Conservation (phyloP, 345 rosid species). For the Ricinus communis region DNA sequence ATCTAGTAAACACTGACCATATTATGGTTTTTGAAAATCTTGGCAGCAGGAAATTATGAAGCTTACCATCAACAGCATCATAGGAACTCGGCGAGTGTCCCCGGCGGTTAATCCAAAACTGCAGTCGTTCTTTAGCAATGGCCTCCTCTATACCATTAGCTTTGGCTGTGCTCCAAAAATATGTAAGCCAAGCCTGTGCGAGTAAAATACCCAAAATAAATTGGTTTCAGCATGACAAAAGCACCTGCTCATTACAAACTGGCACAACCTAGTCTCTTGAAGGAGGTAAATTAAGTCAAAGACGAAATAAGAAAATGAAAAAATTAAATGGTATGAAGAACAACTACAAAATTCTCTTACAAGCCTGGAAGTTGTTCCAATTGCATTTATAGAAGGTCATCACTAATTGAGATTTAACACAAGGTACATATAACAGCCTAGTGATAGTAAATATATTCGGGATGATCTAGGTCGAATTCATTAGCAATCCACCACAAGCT, state of each 20-base stretch:
- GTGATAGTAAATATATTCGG: neutral
- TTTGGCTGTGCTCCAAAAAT: slow-evolving; percentile 36
- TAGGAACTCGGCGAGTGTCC: slow-evolving; percentile 35
- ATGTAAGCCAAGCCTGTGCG: slow-evolving; percentile 35
- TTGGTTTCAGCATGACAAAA: neutral
- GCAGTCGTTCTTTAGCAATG: slow-evolving; percentile 30
- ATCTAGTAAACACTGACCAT: no score
- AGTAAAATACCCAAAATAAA: neutral
- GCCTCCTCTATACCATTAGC: slow-evolving; percentile 30
- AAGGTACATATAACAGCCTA: no score
- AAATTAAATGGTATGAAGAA: no score
- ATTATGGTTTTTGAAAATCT: no score
- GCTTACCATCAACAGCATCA: slow-evolving; percentile 35
- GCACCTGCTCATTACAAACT: neutral
- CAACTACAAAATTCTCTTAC: no score
- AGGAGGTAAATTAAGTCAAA: neutral
- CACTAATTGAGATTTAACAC: no score
- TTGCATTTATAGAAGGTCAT: no score
- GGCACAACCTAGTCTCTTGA: neutral
- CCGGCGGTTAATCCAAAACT: slow-evolving; percentile 35
- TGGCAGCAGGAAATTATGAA: neutral
- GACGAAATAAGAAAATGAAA: no score
- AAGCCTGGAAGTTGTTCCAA: no score
- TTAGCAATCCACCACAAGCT: neutral
- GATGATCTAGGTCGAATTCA: neutral